Evolutionary conservation across 2,329 filamentous ascomycete species (phyloP).

Genomic region (Apiospora saccharicola): DNA sequence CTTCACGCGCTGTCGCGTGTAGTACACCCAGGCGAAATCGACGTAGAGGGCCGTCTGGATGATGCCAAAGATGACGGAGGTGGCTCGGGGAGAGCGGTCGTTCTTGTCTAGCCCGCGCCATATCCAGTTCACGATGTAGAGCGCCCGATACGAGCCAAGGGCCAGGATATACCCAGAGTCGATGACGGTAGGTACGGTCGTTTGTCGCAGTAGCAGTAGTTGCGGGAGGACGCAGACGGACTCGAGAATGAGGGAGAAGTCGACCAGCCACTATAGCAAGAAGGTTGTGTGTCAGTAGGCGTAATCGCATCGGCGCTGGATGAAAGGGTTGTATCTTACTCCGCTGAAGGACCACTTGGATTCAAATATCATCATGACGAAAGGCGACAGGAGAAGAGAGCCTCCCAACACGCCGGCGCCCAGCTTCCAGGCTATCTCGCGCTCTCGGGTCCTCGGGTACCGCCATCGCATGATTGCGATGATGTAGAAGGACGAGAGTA

Average conservation of each 20-base stretch:
- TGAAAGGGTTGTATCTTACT: constrained; percentile 47
- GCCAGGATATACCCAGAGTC: constrained; percentile 95
- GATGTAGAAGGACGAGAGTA: constrained; percentile 83
- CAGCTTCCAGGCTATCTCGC: constrained; percentile 93
- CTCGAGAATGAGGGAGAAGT: constrained; percentile 91
- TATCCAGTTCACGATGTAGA: constrained; percentile 95
- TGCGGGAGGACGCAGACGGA: constrained; percentile 91
- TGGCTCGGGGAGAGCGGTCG: constrained; percentile 68
- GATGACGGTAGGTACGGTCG: constrained; percentile 94
- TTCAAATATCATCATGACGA: constrained; percentile 75
- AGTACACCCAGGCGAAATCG: constrained; percentile 98
- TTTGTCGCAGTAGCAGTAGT: constrained; percentile 89
- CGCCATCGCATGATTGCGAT: constrained; percentile 86
- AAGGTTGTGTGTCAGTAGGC: background rate
- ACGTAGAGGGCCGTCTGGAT: constrained; percentile 89
- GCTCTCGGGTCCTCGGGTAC: constrained; percentile 86
- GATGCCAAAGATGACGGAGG: constrained; percentile 85
- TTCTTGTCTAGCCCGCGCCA: constrained; percentile 67
- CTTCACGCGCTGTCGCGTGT: constrained; percentile 91
- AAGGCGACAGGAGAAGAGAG: constrained; percentile 72
- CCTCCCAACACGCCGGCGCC: constrained; percentile 73
- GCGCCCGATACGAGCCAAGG: constrained; percentile 83
- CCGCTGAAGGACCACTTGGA: constrained; percentile 56
- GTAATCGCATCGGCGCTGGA: background rate
- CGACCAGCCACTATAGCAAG: constrained; percentile 74